phyloP scores from a whole-genome alignment of 192 early-diverging fungal genomes.

The Umbelopsis sp. region DNA sequence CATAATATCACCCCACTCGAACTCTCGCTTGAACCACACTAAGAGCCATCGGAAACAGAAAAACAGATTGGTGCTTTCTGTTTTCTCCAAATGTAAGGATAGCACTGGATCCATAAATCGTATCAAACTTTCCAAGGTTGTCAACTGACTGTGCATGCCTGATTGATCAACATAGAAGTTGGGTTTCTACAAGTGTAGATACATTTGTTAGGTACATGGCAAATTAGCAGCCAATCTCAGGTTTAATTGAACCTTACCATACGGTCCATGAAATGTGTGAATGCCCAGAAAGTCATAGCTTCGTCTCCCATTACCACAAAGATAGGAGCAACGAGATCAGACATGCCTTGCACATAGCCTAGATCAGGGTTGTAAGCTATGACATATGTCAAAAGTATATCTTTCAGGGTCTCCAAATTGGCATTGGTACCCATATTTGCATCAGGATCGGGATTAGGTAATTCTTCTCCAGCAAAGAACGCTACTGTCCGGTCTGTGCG shows the following conservation, averaged over 20 bases:
- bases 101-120: conserved; percentile 88
- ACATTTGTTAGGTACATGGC: neutral
- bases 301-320: conserved; percentile 90
- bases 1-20: conserved; percentile 84
- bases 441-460: conserved; percentile 51
- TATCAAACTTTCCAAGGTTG: conserved; percentile 75
- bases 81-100: conserved; percentile 67
- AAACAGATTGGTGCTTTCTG: conserved; percentile 90
- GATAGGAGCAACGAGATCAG: conserved; percentile 89
- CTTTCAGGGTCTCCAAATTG: conserved; percentile 85
- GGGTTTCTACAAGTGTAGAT: conserved; percentile 50
- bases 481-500: conserved; percentile 88
- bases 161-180: conserved; percentile 93
- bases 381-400: conserved; percentile 92
- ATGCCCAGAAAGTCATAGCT: conserved; percentile 93
- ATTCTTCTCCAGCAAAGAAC: conserved; percentile 72
- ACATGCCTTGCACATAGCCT: conserved; percentile 98
- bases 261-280: conserved; percentile 85
- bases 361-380: conserved; percentile 74
- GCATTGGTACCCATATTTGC: conserved; percentile 63
- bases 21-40: conserved; percentile 97
- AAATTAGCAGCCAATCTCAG: neutral
- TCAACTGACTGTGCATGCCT: conserved; percentile 90
- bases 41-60: conserved; percentile 98
- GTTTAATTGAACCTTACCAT: conserved; percentile 55